These are phyloP conservation scores for Metarhizium album DNA, from an alignment of 2,329 filamentous ascomycete genomes.

Conservation along the genomic window DNA sequence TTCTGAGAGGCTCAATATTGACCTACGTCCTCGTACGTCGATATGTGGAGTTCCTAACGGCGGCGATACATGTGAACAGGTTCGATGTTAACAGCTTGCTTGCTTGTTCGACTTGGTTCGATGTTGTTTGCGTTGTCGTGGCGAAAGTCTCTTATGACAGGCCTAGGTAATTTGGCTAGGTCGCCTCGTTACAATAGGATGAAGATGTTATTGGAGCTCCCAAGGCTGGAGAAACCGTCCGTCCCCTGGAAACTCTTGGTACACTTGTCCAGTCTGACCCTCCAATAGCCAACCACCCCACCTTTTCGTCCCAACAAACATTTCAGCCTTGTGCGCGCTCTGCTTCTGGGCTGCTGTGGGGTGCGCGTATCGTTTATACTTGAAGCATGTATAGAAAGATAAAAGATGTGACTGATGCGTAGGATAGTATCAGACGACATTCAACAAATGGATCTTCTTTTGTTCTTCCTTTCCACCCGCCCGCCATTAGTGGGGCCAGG, in stretches of 20 bases:
- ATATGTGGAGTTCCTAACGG: not conserved
- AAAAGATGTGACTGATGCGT: no score
- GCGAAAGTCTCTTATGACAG: not conserved
- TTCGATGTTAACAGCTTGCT: not conserved
- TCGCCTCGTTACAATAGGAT: not conserved
- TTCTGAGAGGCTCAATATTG: not conserved
- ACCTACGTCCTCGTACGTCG: not conserved
- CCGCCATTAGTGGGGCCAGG: no score
- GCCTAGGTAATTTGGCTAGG: not conserved
- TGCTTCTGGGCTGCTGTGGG: not conserved
- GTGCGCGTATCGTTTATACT: no score
- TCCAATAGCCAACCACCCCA: not conserved
- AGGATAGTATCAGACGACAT: no score
- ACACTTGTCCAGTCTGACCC: not conserved
- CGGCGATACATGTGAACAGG: not conserved
- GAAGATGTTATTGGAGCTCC: not conserved
- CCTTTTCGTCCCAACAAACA: not conserved
- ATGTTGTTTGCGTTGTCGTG: not conserved
- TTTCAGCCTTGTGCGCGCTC: not conserved
- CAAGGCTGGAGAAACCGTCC: not conserved
- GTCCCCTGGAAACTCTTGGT: not conserved
- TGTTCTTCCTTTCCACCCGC: no score
- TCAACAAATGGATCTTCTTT: no score
- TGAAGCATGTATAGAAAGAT: no score
- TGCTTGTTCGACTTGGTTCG: not conserved